These are phyloP conservation scores for Ramularia collo-cygni DNA, from an alignment of 2,329 filamentous ascomycete genomes.

Conservation along the genomic window DNA sequence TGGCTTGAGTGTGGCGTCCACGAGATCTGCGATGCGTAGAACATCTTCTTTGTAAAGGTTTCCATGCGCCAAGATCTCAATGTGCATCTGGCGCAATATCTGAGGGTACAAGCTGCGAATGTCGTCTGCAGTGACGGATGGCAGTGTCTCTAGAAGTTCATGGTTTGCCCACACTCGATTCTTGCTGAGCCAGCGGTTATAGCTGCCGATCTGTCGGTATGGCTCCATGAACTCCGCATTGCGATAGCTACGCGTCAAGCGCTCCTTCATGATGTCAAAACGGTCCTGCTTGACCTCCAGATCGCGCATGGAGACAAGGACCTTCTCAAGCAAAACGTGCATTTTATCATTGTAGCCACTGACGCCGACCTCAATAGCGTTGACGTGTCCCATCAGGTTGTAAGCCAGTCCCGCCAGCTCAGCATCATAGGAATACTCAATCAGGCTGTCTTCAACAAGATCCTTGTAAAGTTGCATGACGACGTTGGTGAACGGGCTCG, in stretches of 20 bases:
- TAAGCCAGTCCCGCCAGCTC: constrained; percentile 87
- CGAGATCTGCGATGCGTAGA: constrained; percentile 71
- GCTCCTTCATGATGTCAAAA: constrained; percentile 87
- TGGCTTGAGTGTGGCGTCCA: constrained; percentile 71
- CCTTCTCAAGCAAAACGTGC: constrained; percentile 80
- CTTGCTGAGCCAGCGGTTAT: constrained; percentile 69
- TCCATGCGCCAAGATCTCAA: constrained; percentile 83
- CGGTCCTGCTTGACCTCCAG: constrained; percentile 78
- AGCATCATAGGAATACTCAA: constrained; percentile 92
- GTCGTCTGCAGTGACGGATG: constrained; percentile 64
- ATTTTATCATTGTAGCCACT: constrained; percentile 97
- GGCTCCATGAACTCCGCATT: constrained; percentile 87
- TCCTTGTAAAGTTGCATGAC: constrained; percentile 77
- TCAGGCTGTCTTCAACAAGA: constrained; percentile 78
- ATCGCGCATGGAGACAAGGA: constrained; percentile 75
- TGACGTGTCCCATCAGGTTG: constrained; percentile 62
- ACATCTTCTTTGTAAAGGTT: constrained; percentile 94
- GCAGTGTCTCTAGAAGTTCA: constrained; percentile 70
- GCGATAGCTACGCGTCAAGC: constrained; percentile 65
- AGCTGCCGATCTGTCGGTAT: constrained; percentile 80
- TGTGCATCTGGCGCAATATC: constrained; percentile 72
- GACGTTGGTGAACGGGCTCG: constrained; percentile 70
- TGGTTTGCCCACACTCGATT: constrained; percentile 74
- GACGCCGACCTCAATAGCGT: constrained; percentile 70
- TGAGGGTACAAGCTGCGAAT: constrained; percentile 73